These are phyloP conservation scores for Bretschneidera sinensis DNA, from an alignment of 345 rosid species.

Conservation along the genomic window DNA sequence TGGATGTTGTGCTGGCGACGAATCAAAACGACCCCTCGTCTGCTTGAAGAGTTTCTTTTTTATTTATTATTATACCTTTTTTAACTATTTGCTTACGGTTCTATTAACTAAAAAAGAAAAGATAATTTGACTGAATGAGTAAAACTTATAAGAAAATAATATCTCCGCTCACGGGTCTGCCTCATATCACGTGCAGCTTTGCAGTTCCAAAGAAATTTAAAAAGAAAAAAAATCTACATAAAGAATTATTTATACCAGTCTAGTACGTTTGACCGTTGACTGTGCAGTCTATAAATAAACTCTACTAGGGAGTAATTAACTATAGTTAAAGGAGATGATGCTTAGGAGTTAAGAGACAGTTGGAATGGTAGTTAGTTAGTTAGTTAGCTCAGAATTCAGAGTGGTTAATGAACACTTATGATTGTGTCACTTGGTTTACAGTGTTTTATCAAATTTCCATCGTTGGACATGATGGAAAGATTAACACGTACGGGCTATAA, in stretches of 20 bases:
- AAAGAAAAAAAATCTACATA: too few relatives aligned
- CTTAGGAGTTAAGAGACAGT: constrained; percentile 13
- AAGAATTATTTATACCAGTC: background rate
- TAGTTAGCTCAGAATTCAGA: too few relatives aligned
- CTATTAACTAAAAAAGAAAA: background rate
- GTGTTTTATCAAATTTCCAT: background rate
- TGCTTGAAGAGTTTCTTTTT: constrained; percentile 23
- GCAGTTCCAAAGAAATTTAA: too few relatives aligned
- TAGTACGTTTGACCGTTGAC: constrained; percentile 40
- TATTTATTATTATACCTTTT: background rate
- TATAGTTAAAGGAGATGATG: background rate
- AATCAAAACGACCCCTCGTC: constrained; percentile 23
- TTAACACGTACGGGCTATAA: too few relatives aligned
- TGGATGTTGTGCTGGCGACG: constrained; percentile 33
- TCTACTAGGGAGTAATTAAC: too few relatives aligned
- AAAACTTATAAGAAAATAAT: too few relatives aligned
- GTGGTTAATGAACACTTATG: constrained; percentile 1
- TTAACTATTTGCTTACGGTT: too few relatives aligned
- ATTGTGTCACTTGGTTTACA: background rate
- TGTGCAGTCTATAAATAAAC: too few relatives aligned
- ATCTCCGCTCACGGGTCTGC: constrained; percentile 51
- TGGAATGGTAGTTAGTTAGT: constrained; percentile 19
- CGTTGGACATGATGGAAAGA: background rate
- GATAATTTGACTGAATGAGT: too few relatives aligned
- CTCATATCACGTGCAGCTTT: constrained; percentile 58